A percentile compares a stretch with the other conserved stretches of the same genome.
These are phyloP conservation scores for Pichia scutulata DNA, from an alignment of 805 yeast genomes.

Conservation along the genomic window DNA sequence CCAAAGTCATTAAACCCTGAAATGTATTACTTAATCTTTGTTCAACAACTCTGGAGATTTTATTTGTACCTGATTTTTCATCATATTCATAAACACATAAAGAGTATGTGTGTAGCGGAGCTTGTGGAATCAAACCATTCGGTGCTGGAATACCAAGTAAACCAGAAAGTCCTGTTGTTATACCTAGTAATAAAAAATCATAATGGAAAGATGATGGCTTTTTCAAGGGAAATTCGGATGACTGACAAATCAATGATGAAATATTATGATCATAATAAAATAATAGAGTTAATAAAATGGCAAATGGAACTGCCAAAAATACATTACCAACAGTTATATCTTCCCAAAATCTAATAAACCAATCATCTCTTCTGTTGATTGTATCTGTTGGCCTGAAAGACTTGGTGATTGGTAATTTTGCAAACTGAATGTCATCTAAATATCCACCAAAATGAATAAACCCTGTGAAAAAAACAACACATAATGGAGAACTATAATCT, in stretches of 20 bases:
- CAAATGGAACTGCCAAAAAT: slow-evolving; percentile 90
- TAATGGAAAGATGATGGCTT: slow-evolving; percentile 92
- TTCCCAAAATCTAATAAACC: slow-evolving; percentile 75
- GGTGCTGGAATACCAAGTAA: slow-evolving; percentile 91
- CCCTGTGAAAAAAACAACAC: slow-evolving; percentile 86
- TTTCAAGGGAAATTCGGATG: slow-evolving; percentile 65
- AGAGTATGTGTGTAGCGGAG: slow-evolving; percentile 85
- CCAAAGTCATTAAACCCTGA: slow-evolving; percentile 79
- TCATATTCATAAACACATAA: slow-evolving; percentile 48
- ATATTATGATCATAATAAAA: slow-evolving; percentile 96
- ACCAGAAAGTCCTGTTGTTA: slow-evolving; percentile 84
- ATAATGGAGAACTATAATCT: slow-evolving; percentile 80
- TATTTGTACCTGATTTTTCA: slow-evolving; percentile 23
- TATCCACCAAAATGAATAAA: slow-evolving; percentile 88
- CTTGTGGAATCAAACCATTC: slow-evolving; percentile 94
- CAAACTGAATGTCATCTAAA: slow-evolving; percentile 48
- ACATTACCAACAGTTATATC: slow-evolving; percentile 63
- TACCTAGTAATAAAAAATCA: slow-evolving; percentile 79
- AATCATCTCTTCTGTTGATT: slow-evolving; percentile 43
- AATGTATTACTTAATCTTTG: slow-evolving; percentile 78
- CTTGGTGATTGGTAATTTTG: slow-evolving; percentile 57
- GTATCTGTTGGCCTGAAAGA: slow-evolving; percentile 68
- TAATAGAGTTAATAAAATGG: slow-evolving; percentile 69
- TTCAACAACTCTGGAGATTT: slow-evolving; percentile 62
- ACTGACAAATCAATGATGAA: slow-evolving; percentile 88